phyloP scores from a whole-genome alignment of 441 rosid species.

The Flueggea neowawraea region DNA sequence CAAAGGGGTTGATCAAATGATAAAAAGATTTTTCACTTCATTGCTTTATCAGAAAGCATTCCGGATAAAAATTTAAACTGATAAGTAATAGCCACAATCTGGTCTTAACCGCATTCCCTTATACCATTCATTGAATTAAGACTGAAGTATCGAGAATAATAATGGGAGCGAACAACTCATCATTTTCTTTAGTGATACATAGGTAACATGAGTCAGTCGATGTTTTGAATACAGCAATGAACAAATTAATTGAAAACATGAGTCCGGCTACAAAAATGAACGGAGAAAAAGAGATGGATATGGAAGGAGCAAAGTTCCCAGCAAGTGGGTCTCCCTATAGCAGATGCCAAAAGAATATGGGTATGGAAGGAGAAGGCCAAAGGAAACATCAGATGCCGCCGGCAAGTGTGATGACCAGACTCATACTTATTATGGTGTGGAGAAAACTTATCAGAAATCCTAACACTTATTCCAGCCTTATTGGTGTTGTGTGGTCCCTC shows the following conservation, averaged over 20 bases:
- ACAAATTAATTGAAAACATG: constrained; percentile 54
- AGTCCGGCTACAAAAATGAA: constrained; percentile 27
- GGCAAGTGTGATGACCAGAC: constrained; percentile 89
- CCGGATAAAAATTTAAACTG: too few species aligned
- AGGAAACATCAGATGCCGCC: constrained; percentile 79
- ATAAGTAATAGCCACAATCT: too few species aligned
- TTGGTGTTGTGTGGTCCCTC: constrained; percentile 83
- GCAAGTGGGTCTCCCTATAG: constrained; percentile 41
- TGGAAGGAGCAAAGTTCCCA: constrained; percentile 36
- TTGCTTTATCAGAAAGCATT: too few species aligned
- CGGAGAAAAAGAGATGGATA: constrained; percentile 38
- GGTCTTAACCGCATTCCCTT: too few species aligned
- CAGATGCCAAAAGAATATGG: constrained; percentile 36
- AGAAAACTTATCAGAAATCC: constrained; percentile 92
- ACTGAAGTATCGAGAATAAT: too few species aligned
- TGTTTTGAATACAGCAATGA: constrained; percentile 44
- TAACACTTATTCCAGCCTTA: constrained; percentile 82
- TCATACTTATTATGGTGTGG: constrained; percentile 85
- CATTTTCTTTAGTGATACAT: too few species aligned
- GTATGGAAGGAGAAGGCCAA: constrained; percentile 31
- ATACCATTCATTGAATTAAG: too few species aligned
- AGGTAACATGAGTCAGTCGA: too few species aligned
- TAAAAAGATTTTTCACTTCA: too few species aligned
- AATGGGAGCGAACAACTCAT: too few species aligned
- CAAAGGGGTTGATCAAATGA: too few species aligned